phyloP scores from a whole-genome alignment of 495 filamentous ascomycete species.

The Corynascus novoguineensis region DNA sequence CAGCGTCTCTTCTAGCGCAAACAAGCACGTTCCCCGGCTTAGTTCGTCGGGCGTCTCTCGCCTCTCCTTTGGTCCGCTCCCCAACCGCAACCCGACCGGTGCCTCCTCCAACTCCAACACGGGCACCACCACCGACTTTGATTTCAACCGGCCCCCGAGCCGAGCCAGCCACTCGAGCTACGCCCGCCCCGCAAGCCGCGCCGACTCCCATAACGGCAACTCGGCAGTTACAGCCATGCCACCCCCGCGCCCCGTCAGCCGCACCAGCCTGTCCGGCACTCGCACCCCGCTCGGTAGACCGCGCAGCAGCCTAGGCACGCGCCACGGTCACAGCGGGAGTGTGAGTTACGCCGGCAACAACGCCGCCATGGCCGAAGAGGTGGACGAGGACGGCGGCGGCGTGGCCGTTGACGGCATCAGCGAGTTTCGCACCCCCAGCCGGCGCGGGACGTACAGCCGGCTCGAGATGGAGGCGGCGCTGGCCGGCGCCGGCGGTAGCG shows the following conservation, averaged over 20 bases:
- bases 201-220: constrained; percentile 31
- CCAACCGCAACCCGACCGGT: constrained; percentile 38
- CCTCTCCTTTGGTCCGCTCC: constrained; percentile 50
- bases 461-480: constrained; percentile 42
- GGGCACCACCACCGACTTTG: constrained; percentile 22
- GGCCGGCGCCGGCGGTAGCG: constrained; percentile 44
- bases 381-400: constrained; percentile 28
- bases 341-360: constrained; percentile 35
- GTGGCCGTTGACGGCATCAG: background rate
- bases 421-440: background rate
- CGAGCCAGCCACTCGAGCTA: constrained; percentile 53
- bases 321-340: constrained; percentile 38
- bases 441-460: constrained; percentile 48
- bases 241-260: constrained; percentile 64
- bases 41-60: constrained; percentile 50
- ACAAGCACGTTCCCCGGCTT: constrained; percentile 47
- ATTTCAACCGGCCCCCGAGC: constrained; percentile 54
- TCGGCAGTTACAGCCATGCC: constrained; percentile 31
- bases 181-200: constrained; percentile 44
- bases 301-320: constrained; percentile 43
- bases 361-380: constrained; percentile 24
- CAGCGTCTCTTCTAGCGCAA: constrained; percentile 34
- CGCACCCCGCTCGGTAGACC: constrained; percentile 62
- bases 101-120: background rate
- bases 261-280: constrained; percentile 48